Evolutionary conservation across 2,329 filamentous ascomycete species (phyloP).

Genomic region (Stylonectria norvegica): DNA sequence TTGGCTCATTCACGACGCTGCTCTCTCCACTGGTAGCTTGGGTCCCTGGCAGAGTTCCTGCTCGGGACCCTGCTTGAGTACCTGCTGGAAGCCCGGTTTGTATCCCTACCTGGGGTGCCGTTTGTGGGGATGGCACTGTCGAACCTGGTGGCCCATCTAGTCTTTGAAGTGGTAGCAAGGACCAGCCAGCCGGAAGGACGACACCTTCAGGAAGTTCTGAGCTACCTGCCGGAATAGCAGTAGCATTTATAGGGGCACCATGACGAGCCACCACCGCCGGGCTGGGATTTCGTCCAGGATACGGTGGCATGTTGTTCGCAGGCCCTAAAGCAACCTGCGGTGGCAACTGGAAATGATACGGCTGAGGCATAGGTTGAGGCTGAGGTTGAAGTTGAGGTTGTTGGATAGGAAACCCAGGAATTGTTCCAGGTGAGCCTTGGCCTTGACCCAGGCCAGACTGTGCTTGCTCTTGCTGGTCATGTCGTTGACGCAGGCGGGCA

Average conservation of each 20-base stretch:
- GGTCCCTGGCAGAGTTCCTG: too few species aligned
- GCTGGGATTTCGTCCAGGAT: slow-evolving; percentile 34
- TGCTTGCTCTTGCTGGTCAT: slow-evolving; percentile 28
- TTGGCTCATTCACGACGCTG: slow-evolving; percentile 8
- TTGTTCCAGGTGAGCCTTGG: background rate
- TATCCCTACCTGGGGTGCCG: slow-evolving; percentile 20
- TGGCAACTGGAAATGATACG: slow-evolving; percentile 13
- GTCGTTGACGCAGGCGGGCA: slow-evolving; percentile 57
- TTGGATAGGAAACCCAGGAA: background rate
- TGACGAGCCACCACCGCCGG: slow-evolving; percentile 47
- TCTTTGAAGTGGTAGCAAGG: slow-evolving; percentile 58
- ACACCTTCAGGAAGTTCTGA: slow-evolving; percentile 61
- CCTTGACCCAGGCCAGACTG: slow-evolving; percentile 17
- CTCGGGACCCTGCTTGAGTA: too few species aligned
- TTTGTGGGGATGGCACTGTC: slow-evolving; percentile 21
- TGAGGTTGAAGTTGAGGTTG: background rate
- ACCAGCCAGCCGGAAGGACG: slow-evolving; percentile 63
- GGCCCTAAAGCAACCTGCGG: slow-evolving; percentile 16
- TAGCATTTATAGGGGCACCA: slow-evolving; percentile 41
- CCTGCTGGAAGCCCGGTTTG: too few species aligned
- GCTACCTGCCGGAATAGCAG: slow-evolving; percentile 57
- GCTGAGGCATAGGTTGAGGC: slow-evolving; percentile 8
- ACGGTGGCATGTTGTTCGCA: slow-evolving; percentile 15
- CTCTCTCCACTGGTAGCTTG: slow-evolving; percentile 15
- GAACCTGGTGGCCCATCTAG: slow-evolving; percentile 36